These are phyloP conservation scores for Magnolia officinalis DNA, from an alignment of 164 flowering plant species.

Conservation along the genomic window DNA sequence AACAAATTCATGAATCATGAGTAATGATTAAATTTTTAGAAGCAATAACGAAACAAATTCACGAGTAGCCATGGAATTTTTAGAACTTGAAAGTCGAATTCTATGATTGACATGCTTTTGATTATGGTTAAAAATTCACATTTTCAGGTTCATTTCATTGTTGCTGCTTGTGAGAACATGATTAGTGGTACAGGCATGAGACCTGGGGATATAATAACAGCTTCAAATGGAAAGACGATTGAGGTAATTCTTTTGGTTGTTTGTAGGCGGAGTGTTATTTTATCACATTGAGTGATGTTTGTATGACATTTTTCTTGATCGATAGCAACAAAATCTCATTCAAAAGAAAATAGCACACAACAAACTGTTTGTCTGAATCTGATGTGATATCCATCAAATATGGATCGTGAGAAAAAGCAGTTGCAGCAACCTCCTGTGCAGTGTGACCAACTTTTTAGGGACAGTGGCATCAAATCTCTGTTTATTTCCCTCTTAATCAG, in stretches of 20 bases:
- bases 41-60: too few relatives aligned
- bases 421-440: background rate
- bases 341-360: background rate
- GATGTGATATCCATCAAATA: background rate
- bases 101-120: background rate
- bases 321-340: too few relatives aligned
- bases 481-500: background rate
- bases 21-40: too few relatives aligned
- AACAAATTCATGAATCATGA: background rate
- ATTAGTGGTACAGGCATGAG: constrained; percentile 97
- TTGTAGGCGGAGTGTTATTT: background rate
- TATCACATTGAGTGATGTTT: background rate
- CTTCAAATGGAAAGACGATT: constrained; percentile 94
- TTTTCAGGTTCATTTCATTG: constrained; percentile 69
- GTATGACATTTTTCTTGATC: background rate
- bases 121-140: background rate
- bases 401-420: background rate
- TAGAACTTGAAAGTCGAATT: background rate
- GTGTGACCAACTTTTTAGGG: too few relatives aligned
- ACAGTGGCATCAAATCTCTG: background rate
- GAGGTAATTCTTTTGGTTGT: constrained; percentile 45
- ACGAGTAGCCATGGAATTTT: too few relatives aligned
- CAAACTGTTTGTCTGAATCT: background rate
- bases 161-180: constrained; percentile 98
- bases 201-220: constrained; percentile 87